Evolutionary conservation across 139 green algal species (phyloP), one percentile per base, ranked within the genome.

Genomic region (Edaphochlamys debaryana): DNA sequence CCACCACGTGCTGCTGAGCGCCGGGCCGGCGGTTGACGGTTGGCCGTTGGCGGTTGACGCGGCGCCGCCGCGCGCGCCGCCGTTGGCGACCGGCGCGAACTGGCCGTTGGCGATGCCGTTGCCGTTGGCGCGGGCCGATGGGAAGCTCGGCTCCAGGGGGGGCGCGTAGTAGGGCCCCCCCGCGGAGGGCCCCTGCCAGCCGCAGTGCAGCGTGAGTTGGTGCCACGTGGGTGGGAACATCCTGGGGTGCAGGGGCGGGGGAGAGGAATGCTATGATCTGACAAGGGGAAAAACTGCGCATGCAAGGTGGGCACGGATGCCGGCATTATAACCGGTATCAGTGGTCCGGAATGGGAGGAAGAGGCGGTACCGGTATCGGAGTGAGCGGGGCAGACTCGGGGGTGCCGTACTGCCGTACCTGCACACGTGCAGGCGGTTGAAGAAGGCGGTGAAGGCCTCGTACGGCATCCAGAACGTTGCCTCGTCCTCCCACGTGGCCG

Each of bases 171-270:
- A 90, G 29, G 89, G 89, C 15, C 89, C 89, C 8, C 89, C 89
- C 0, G 86, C 87, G 38, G 82, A 87, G 19, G 89, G 85, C 27
- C 89, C 89, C 54, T 93, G 84, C 87, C 87, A 93, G 36, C 89
- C 90, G 73, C 88, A 91, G 79, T 93, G 90, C 56, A 93, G 69
- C 45, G 90, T 93, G 32, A 93, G 87, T 67, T 92, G 88, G 69
- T 93, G 90, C 90, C 90, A 93, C 29, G 67, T 79, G 64, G 90
- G 69, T 20, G 90, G 88, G 77, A 92, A 93, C 64, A 90, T 67
- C 15, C 85, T 84, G 78, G 0, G 19, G 25, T 23, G 60, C 6
- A 17, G 52, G 38, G 54, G 58, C 11, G 38, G 1, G 37, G 37
- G 56, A 41, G 37, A 23, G 71, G 32, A n/a, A n/a, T n/a, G n/a